A percentile compares a stretch with the other conserved stretches of the same genome.
Evolutionary conservation across 306 rosid genomes (phyloP).

Genomic region (Purshia tridentata): DNA sequence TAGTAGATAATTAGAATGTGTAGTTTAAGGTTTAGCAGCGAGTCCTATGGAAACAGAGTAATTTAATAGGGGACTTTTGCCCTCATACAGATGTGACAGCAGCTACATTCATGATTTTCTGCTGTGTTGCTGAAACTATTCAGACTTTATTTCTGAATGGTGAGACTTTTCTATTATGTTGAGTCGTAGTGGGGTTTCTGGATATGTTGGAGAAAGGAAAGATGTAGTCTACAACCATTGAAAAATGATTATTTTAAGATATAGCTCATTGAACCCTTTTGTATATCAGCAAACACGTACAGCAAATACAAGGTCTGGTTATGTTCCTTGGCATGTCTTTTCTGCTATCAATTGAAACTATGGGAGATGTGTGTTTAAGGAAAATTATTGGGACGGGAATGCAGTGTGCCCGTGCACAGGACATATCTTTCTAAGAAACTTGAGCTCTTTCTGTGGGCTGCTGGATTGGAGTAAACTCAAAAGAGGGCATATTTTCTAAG

Average conservation of each 20-base stretch:
- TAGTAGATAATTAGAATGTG: not conserved
- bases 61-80: constrained; percentile 11
- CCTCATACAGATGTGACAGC: constrained; percentile 7
- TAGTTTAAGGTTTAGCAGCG: constrained; percentile 13
- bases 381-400: not conserved
- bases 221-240: constrained; percentile 47
- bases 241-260: constrained; percentile 28
- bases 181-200: constrained; percentile 41
- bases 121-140: not conserved
- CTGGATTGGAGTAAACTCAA: constrained; percentile 14
- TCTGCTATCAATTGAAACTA: not conserved
- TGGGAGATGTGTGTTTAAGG: not conserved
- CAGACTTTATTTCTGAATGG: constrained; percentile 17
- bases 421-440: constrained; percentile 15
- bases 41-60: constrained; percentile 1
- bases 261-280: constrained; percentile 49
- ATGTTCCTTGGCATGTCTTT: not conserved
- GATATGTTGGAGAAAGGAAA: constrained; percentile 38
- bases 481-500: not conserved
- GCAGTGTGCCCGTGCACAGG: not conserved
- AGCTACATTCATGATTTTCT: not conserved
- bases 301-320: constrained; percentile 3
- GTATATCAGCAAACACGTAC: constrained; percentile 13
- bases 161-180: constrained; percentile 29
- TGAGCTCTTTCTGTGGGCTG: constrained; percentile 6